These are phyloP conservation scores for Tremella fuciformis DNA, from an alignment of 768 basidiomycete genomes.

Conservation along the genomic window DNA sequence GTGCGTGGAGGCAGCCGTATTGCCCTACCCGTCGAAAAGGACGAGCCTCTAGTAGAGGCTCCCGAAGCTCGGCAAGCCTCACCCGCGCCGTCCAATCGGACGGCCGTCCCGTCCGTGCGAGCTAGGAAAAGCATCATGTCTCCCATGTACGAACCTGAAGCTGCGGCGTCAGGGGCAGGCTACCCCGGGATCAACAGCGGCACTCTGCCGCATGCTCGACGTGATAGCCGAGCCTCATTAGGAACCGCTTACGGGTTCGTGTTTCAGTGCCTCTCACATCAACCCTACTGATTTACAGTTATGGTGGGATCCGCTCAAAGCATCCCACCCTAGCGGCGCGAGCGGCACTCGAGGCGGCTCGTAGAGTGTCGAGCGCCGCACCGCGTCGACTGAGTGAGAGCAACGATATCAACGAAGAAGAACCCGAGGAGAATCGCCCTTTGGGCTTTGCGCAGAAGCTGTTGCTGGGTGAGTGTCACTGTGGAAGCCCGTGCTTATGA, in stretches of 20 bases:
- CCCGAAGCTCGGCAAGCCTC: slow-evolving; percentile 8
- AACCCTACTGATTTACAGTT: slow-evolving; percentile 19
- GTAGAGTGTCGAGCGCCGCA: slow-evolving; percentile 36
- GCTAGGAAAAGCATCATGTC: slow-evolving; percentile 21
- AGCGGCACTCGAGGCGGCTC: slow-evolving; percentile 44
- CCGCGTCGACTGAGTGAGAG: slow-evolving; percentile 15
- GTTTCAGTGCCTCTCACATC: not conserved
- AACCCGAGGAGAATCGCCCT: slow-evolving; percentile 47
- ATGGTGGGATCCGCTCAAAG: slow-evolving; percentile 51
- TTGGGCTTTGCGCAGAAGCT: slow-evolving; percentile 84
- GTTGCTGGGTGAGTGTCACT: slow-evolving; percentile 58
- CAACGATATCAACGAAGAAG: slow-evolving; percentile 36
- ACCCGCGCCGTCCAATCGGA: slow-evolving; percentile 12
- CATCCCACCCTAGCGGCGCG: slow-evolving; percentile 49
- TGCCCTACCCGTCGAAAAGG: slow-evolving; percentile 74
- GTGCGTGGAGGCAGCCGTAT: slow-evolving; percentile 78
- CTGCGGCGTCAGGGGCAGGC: slow-evolving; percentile 24
- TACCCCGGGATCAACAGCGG: slow-evolving; percentile 25
- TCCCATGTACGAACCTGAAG: slow-evolving; percentile 21
- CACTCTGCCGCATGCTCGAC: slow-evolving; percentile 22
- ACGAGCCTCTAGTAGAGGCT: slow-evolving; percentile 33
- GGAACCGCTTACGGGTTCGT: slow-evolving; percentile 50
- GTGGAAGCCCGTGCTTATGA: not conserved
- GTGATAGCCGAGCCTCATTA: slow-evolving; percentile 47
- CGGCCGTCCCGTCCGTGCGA: slow-evolving; percentile 15